These are phyloP conservation scores for Didymellaceae sp. DNA, from an alignment of 2,329 filamentous ascomycete genomes.

Conservation along the genomic window DNA sequence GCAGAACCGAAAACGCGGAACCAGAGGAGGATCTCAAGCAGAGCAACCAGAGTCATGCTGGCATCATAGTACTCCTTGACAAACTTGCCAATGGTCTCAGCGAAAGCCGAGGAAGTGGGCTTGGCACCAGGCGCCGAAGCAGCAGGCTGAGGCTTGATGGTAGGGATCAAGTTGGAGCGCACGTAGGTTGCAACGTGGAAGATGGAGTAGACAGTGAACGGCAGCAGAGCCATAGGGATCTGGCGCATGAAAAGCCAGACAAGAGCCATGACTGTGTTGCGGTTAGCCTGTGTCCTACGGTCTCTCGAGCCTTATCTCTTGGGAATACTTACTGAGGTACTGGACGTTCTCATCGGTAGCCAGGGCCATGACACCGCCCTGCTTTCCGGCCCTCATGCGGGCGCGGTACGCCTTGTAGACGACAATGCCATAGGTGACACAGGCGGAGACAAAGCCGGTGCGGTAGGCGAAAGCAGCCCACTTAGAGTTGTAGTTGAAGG, in stretches of 20 bases:
- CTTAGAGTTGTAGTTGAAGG: conserved; percentile 82
- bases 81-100: conserved; percentile 86
- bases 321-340: conserved; percentile 78
- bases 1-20: conserved; percentile 80
- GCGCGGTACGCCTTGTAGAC: conserved; percentile 97
- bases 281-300: conserved; percentile 27
- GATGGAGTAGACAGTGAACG: conserved; percentile 95
- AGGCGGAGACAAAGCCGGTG: conserved; percentile 85
- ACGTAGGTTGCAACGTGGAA: conserved; percentile 99
- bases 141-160: conserved; percentile 71
- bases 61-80: conserved; percentile 98
- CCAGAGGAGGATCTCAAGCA: conserved; percentile 88
- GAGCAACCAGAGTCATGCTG: conserved; percentile 91
- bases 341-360: conserved; percentile 94
- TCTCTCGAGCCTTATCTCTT: background rate
- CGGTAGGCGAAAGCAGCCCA: conserved; percentile 87
- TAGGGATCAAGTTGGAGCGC: conserved; percentile 90
- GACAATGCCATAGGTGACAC: conserved; percentile 94
- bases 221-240: conserved; percentile 86
- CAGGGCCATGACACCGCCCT: conserved; percentile 69
- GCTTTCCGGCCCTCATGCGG: conserved; percentile 75
- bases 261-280: conserved; percentile 78
- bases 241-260: conserved; percentile 94
- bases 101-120: conserved; percentile 67
- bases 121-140: conserved; percentile 60